Percentiles rank a stretch among this genome's conserved stretches.
Evolutionary conservation across 768 basidiomycete genomes (phyloP).

Genomic region (Kwoniella europaea): DNA sequence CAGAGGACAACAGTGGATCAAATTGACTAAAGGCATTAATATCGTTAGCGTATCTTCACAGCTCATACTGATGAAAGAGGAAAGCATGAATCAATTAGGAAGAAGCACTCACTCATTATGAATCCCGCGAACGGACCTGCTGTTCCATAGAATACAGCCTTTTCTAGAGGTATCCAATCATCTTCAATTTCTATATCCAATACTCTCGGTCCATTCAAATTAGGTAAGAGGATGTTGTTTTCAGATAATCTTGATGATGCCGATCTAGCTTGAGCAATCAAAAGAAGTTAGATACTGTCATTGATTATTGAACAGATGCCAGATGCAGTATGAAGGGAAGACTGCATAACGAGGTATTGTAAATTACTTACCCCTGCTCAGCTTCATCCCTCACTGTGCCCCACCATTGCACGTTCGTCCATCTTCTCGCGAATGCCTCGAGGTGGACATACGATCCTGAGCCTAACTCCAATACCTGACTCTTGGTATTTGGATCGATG

Average conservation of each 20-base stretch:
- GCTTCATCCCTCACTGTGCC: constrained; percentile 30
- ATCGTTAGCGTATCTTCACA: too few relatives aligned
- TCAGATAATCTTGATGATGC: constrained; percentile 1
- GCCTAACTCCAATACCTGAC: constrained; percentile 32
- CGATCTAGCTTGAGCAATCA: neutral
- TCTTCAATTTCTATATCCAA: constrained; percentile 33
- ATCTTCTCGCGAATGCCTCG: constrained; percentile 21
- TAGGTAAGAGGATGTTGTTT: neutral
- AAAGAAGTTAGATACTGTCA: neutral
- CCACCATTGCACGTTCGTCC: constrained; percentile 31
- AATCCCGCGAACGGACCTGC: constrained; percentile 22
- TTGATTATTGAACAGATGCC: too few relatives aligned
- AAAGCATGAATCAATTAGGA: too few relatives aligned
- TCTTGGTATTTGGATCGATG: neutral
- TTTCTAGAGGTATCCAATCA: constrained; percentile 24
- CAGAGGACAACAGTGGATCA: constrained; percentile 39
- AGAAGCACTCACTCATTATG: constrained; percentile 36
- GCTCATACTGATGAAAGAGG: too few relatives aligned
- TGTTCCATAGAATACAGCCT: neutral
- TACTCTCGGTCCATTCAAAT: constrained; percentile 20
- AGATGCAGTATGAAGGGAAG: neutral
- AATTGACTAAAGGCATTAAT: too few relatives aligned
- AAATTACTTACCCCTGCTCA: constrained; percentile 31
- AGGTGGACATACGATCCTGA: constrained; percentile 36
- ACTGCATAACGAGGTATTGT: neutral